Conservation (phyloP, 1,284 basidiomycete species). For the Cryptococcus deneoformans region DNA sequence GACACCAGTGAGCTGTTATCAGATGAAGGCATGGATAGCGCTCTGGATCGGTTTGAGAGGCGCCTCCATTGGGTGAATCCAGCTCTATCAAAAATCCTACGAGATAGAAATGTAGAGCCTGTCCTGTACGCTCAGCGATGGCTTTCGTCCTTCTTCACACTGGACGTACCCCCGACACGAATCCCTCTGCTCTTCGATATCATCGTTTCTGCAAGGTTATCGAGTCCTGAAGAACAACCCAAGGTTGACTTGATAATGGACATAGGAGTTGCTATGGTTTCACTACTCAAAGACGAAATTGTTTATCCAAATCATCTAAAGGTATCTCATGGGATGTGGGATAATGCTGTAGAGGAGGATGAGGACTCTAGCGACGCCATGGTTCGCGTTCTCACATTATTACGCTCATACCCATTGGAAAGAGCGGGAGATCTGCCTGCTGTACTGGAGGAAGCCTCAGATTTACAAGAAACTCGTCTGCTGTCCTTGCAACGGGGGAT, state of each 20-base stretch:
- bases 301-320: background rate
- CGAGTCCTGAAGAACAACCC: conserved; percentile 20
- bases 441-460: conserved; percentile 29
- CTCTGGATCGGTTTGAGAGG: conserved; percentile 24
- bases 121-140: conserved; percentile 40
- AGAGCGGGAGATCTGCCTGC: conserved; percentile 27
- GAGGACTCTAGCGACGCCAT: conserved; percentile 8
- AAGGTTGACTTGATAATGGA: conserved; percentile 42
- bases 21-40: conserved; percentile 1
- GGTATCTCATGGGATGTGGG: conserved; percentile 10
- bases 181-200: conserved; percentile 44
- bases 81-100: conserved; percentile 24
- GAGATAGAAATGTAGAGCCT: conserved; percentile 35
- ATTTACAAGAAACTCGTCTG: conserved; percentile 28
- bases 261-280: conserved; percentile 39
- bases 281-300: conserved; percentile 29
- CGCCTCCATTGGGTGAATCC: conserved; percentile 42
- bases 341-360: conserved; percentile 20
- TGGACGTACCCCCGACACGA: conserved; percentile 20
- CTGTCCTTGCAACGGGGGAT: conserved; percentile 21
- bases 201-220: conserved; percentile 33
- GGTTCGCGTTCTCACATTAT: conserved; percentile 25
- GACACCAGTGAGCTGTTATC: conserved; percentile 28
- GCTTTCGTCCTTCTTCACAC: conserved; percentile 31
- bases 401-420: conserved; percentile 29